Percentiles rank a stretch among this genome's conserved stretches.
Evolutionary conservation across 2,329 filamentous ascomycete genomes (phyloP).

Genomic region (Alternaria dauci): DNA sequence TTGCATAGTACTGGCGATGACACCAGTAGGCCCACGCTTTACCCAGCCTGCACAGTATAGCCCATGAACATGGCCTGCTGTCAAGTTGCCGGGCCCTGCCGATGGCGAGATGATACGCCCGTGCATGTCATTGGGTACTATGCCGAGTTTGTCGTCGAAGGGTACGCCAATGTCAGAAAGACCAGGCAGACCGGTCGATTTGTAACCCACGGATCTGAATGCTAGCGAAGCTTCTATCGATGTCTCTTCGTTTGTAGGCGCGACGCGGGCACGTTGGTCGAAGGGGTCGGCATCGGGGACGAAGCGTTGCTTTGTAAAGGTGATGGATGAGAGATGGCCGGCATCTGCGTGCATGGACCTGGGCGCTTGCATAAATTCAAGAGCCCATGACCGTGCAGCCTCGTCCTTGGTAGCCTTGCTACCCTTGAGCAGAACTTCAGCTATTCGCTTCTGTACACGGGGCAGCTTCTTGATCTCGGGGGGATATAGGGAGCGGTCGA

Average conservation of each 20-base stretch:
- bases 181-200: slow-evolving; percentile 77
- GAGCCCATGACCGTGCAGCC: slow-evolving; percentile 75
- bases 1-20: slow-evolving; percentile 95
- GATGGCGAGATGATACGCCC: slow-evolving; percentile 71
- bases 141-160: slow-evolving; percentile 77
- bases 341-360: slow-evolving; percentile 67
- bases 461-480: slow-evolving; percentile 73
- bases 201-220: slow-evolving; percentile 96
- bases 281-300: slow-evolving; percentile 53
- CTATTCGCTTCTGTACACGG: slow-evolving; percentile 77
- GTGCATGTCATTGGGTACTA: slow-evolving; percentile 81
- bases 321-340: slow-evolving; percentile 67
- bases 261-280: slow-evolving; percentile 61
- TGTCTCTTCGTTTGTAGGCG: slow-evolving; percentile 54
- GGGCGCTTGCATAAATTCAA: slow-evolving; percentile 87
- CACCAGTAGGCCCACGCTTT: slow-evolving; percentile 90
- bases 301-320: slow-evolving; percentile 67
- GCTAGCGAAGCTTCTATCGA: slow-evolving; percentile 73
- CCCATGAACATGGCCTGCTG: slow-evolving; percentile 67
- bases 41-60: slow-evolving; percentile 97
- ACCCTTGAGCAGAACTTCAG: slow-evolving; percentile 82
- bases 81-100: slow-evolving; percentile 48
- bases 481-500: slow-evolving; percentile 73
- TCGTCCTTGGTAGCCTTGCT: slow-evolving; percentile 61
- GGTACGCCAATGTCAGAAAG: slow-evolving; percentile 76